Evolutionary conservation across 805 yeast species (phyloP).

Genomic region (Ascoidea rubescens): DNA sequence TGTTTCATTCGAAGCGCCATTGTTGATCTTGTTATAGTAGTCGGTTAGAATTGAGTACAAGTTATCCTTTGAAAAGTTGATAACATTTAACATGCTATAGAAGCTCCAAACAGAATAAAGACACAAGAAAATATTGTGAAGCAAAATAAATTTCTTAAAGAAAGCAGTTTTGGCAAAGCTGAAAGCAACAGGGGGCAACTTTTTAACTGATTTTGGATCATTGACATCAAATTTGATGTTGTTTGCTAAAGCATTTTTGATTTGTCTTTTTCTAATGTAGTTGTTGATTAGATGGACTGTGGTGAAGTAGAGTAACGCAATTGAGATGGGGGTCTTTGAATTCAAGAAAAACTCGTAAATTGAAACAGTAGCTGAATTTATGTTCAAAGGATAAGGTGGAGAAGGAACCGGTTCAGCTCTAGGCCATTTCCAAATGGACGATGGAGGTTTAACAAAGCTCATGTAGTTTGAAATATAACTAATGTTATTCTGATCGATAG

Average conservation of each 20-base stretch:
- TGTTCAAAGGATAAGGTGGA: neutral
- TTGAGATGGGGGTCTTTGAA: slow-evolving; percentile 32
- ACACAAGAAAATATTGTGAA: slow-evolving; percentile 50
- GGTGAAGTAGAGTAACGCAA: slow-evolving; percentile 44
- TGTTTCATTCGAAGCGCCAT: slow-evolving; percentile 12
- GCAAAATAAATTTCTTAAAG: slow-evolving; percentile 41
- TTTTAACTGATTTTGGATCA: slow-evolving; percentile 15
- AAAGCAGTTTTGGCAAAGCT: slow-evolving; percentile 26
- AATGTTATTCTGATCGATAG: no score
- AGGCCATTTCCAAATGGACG: neutral
- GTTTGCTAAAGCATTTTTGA: slow-evolving; percentile 17
- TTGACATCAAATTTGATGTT: slow-evolving; percentile 15
- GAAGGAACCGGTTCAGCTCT: neutral
- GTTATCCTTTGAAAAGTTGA: slow-evolving; percentile 24
- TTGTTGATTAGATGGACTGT: slow-evolving; percentile 42
- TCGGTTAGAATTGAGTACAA: slow-evolving; percentile 16
- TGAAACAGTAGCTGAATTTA: neutral
- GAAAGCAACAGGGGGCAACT: slow-evolving; percentile 40
- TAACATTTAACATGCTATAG: slow-evolving; percentile 43
- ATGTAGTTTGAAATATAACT: no score
- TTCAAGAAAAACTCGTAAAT: slow-evolving; percentile 5
- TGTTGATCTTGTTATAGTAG: slow-evolving; percentile 11
- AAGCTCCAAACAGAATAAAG: slow-evolving; percentile 62
- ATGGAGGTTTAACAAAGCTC: neutral
- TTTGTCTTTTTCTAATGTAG: slow-evolving; percentile 31